Conservation (phyloP, 2,329 filamentous ascomycete species). For the Chrysosporium keratinophilum region DNA sequence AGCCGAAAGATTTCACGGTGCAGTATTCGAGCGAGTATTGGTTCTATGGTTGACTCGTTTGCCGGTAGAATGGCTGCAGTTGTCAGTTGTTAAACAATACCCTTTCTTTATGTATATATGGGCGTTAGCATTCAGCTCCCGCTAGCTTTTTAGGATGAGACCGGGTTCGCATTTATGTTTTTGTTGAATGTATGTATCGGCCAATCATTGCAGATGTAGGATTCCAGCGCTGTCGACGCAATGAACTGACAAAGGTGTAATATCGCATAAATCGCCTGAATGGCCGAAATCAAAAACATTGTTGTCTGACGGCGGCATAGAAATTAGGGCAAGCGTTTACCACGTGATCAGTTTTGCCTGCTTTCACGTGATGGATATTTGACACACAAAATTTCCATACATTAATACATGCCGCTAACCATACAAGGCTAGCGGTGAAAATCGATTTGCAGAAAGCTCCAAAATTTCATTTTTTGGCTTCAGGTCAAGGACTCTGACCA, state of each 20-base stretch:
- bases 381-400: conserved; percentile 6
- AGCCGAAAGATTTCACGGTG: conserved; percentile 55
- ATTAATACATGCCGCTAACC: conserved; percentile 1
- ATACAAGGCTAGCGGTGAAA: neutral
- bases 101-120: neutral
- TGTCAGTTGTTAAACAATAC: neutral
- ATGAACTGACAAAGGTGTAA: neutral
- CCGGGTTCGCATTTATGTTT: too few relatives aligned
- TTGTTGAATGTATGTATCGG: neutral
- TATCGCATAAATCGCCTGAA: too few relatives aligned
- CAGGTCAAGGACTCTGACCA: neutral
- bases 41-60: conserved; percentile 39
- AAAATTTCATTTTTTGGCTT: conserved; percentile 12
- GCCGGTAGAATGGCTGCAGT: neutral
- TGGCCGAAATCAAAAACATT: neutral
- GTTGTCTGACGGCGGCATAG: neutral
- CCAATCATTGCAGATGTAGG: neutral
- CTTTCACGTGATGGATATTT: neutral
- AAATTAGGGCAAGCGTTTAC: conserved; percentile 3
- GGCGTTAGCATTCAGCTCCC: neutral
- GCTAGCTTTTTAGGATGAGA: too few relatives aligned
- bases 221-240: neutral
- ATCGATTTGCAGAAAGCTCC: conserved; percentile 1
- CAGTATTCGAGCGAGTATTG: conserved; percentile 75
- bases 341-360: neutral